Percentiles rank a stretch among this genome's conserved stretches.
phyloP scores from a whole-genome alignment of 768 basidiomycete species.

The Saitozyma sp. region DNA sequence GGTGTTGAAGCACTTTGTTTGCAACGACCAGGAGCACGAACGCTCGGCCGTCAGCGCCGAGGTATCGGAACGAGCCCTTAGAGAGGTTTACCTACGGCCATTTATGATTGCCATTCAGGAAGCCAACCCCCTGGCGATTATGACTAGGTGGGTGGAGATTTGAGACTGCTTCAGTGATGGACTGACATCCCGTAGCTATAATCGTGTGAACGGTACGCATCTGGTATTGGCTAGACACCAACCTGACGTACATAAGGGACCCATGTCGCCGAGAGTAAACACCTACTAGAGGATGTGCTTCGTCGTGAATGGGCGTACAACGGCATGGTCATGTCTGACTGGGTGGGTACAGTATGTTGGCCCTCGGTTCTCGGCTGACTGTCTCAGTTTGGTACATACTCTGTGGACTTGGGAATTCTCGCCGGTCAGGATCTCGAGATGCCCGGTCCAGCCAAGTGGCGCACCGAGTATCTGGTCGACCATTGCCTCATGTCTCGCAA shows the following conservation, averaged over 20 bases:
- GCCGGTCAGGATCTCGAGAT: conserved; percentile 62
- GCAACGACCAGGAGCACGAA: conserved; percentile 72
- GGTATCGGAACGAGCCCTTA: conserved; percentile 55
- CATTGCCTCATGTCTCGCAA: too few species aligned
- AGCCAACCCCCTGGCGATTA: neutral
- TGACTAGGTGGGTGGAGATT: conserved; percentile 38
- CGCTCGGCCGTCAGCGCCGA: conserved; percentile 39
- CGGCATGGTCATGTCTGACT: conserved; percentile 58
- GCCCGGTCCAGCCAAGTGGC: conserved; percentile 16
- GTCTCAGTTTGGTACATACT: conserved; percentile 48
- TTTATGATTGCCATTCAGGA: conserved; percentile 56
- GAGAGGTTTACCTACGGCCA: conserved; percentile 66
- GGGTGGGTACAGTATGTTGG: conserved; percentile 36
- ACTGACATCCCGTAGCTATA: conserved; percentile 55
- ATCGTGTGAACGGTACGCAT: conserved; percentile 64
- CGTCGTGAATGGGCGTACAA: conserved; percentile 67
- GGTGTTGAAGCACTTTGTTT: conserved; percentile 66
- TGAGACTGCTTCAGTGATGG: conserved; percentile 54
- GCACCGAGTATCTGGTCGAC: neutral
- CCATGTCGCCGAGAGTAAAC: conserved; percentile 62
- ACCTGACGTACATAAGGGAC: conserved; percentile 54
- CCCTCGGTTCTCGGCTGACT: neutral
- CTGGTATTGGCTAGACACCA: conserved; percentile 60
- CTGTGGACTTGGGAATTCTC: conserved; percentile 58
- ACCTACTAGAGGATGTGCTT: conserved; percentile 59